Evolutionary conservation across 2,329 filamentous ascomycete genomes (phyloP), one percentile per base, ranked within the genome.

Genomic region (Didymella segeticola): DNA sequence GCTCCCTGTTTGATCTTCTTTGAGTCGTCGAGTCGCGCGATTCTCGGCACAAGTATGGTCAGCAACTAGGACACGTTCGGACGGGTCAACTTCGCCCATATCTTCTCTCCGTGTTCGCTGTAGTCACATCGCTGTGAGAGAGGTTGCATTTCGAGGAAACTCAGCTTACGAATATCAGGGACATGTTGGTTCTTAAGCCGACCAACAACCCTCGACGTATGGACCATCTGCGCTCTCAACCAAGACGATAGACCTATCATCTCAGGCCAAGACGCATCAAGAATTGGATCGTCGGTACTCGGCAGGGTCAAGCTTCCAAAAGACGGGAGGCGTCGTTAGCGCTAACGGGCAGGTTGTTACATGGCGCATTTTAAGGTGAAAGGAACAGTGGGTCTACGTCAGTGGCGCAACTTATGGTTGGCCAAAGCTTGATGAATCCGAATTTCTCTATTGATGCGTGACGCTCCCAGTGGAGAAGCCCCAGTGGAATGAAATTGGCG

Each of bases 351-450:
- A 47, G 53, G 31, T 43, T 49, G 61, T 63, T 66, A 58, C 64
- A 67, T 59, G 47, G 41, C 38, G 52, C 38, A 46, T 49, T 15
- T 46, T n/a, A n/a, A n/a, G n/a, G n/a, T n/a, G n/a, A n/a, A 29
- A 50, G 33, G 39, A 62, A 65, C 58, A 62, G 51, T 53, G 65
- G 65, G 58, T 14, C 58, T 25, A 53, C 52, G 49, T 59, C 60
- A 60, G 60, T 41, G 58, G 58, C 58, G 42, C 42, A 36, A 25
- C 12, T 22, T 31, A 31, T 59, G 47, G 60, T 46, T 63, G 60
- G 58, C 51, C 41, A 27, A 46, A 36, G 46, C 46, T 46, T 50
- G 36, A 31, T 41, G 17, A 27, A 29, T 37, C 22, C 25, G 34
- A 27, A 48, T 56, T 54, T 47, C 34, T 43, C 26, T 45, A 33